Evolutionary conservation across 2,329 filamentous ascomycete species (phyloP), one percentile per base, ranked within the genome.

Genomic region (Pyrenophora seminiperda): DNA sequence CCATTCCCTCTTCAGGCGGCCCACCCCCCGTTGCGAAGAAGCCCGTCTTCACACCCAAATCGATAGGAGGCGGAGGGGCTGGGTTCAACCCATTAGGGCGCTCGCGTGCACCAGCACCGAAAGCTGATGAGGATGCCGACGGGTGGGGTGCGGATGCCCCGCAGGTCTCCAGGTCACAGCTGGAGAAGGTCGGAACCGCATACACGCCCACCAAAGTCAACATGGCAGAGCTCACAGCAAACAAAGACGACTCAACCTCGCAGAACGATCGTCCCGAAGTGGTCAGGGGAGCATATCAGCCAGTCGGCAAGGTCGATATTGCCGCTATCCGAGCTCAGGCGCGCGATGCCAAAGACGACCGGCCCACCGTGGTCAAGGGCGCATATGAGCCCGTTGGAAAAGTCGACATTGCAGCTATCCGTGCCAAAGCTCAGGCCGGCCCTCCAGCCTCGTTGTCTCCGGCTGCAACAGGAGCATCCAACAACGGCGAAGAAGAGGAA

Each of bases 171-270:
- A 83, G 94, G 66, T 89, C 87, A 42, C 84, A 96, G 73, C 78
- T 99, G 24, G 89, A 97, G 73, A 97, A 94, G 77, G 94, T 99
- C 36, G 84, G 89, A 59, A 83, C 94, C 13, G 92, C 94, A 13
- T 99, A 99, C 76, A 87, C 93, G 76, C 94, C 94, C 30, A 97
- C 91, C 47, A 96, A 92, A 75, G 93, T 99, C 64, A 91, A 97
- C 76, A 89, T 99, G 75, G 85, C 88, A 58, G 89, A 93, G 61
- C 83, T 97, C 56, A 89, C 84, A 54, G 87, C 86, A 52, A 87
- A 91, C 71, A 86, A 84, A 57, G 82, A 81, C 61, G 82, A 89
- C 57, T 79, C 87, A 9, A 84, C 87, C 32, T 75, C 82, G 38
- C 79, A 83, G 36, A 71, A 72, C 39, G 67, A 74, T 18, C 64